Percentiles rank a stretch among this genome's conserved stretches.
Evolutionary conservation across 192 early-diverging fungal species (phyloP).

Genomic region (Coemansia sp.): DNA sequence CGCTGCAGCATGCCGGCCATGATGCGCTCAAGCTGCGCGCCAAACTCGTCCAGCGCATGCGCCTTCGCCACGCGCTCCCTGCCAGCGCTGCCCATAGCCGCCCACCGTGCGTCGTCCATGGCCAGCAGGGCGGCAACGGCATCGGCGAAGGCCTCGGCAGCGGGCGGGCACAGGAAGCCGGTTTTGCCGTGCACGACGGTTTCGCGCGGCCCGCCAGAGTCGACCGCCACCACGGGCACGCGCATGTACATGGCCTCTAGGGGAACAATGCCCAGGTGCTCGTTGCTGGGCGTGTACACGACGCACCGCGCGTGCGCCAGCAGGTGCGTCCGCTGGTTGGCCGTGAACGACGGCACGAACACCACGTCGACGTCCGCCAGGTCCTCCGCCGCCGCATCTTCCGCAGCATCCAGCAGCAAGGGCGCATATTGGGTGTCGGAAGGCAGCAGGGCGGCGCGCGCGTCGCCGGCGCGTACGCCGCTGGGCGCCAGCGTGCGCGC

Average conservation of each 20-base stretch:
- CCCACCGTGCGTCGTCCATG: conserved; percentile 19
- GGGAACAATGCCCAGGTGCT: conserved; percentile 98
- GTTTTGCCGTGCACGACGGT: conserved; percentile 70
- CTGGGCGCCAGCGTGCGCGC: conserved; percentile 35
- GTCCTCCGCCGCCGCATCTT: background rate
- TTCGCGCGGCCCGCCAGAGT: conserved; percentile 85
- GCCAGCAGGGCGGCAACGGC: conserved; percentile 58
- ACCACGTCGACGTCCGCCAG: conserved; percentile 62
- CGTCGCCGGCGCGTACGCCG: background rate
- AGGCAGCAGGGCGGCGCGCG: conserved; percentile 16
- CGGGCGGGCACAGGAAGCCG: conserved; percentile 70
- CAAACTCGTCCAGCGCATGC: conserved; percentile 64
- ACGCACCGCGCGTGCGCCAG: conserved; percentile 61
- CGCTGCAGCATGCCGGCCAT: conserved; percentile 46
- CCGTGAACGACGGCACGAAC: conserved; percentile 86
- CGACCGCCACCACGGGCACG: conserved; percentile 83
- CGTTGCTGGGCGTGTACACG: conserved; percentile 88
- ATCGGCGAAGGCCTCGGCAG: conserved; percentile 60
- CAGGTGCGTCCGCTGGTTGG: conserved; percentile 72
- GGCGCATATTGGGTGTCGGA: conserved; percentile 11
- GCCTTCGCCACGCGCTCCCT: conserved; percentile 48
- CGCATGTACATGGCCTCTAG: conserved; percentile 91
- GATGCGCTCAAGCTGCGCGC: conserved; percentile 63
- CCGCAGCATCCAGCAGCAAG: background rate
- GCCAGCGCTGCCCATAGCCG: conserved; percentile 65